Percentiles rank a stretch among this genome's conserved stretches.
phyloP scores from a whole-genome alignment of 441 rosid genomes.

The Melastoma candidum region DNA sequence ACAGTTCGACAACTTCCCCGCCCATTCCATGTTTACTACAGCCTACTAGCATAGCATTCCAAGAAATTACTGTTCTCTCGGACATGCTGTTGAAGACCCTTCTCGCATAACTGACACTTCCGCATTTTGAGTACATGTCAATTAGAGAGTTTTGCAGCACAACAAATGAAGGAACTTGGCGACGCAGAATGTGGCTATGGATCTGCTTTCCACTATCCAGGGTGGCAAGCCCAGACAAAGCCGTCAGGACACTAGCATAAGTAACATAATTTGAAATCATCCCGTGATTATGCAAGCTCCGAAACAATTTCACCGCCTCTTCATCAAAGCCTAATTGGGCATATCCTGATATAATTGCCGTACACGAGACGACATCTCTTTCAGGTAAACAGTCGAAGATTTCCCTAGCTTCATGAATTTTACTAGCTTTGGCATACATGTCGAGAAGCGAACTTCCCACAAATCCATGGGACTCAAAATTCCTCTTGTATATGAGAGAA shows the following conservation, averaged over 20 bases:
- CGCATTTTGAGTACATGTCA: slow-evolving; percentile 72
- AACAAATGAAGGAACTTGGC: slow-evolving; percentile 33
- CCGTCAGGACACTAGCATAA: slow-evolving; percentile 49
- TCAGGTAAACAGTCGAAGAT: slow-evolving; percentile 47
- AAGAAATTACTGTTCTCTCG: slow-evolving; percentile 44
- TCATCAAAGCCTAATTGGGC: slow-evolving; percentile 54
- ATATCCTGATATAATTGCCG: slow-evolving; percentile 56
- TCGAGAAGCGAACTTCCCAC: slow-evolving; percentile 74
- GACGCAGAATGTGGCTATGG: slow-evolving; percentile 46
- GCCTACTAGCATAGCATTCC: slow-evolving; percentile 67
- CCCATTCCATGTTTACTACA: slow-evolving; percentile 61
- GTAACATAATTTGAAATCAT: slow-evolving; percentile 59
- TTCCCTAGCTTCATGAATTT: slow-evolving; percentile 48
- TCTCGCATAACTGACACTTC: slow-evolving; percentile 38
- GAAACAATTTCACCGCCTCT: slow-evolving; percentile 44
- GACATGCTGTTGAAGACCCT: slow-evolving; percentile 45
- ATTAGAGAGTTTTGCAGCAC: slow-evolving; percentile 68
- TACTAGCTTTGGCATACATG: slow-evolving; percentile 65
- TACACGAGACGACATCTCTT: slow-evolving; percentile 76
- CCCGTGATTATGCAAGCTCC: slow-evolving; percentile 41
- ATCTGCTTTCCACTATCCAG: slow-evolving; percentile 57
- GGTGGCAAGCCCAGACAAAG: slow-evolving; percentile 65
- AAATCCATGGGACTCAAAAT: slow-evolving; percentile 33
- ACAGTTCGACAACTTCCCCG: slow-evolving; percentile 42
- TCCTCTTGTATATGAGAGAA: slow-evolving; percentile 36